A percentile compares a stretch with the other conserved stretches of the same genome.
phyloP scores from a whole-genome alignment of 1,139 yeast genomes.

The Spencermartinsiella ligniputridi region DNA sequence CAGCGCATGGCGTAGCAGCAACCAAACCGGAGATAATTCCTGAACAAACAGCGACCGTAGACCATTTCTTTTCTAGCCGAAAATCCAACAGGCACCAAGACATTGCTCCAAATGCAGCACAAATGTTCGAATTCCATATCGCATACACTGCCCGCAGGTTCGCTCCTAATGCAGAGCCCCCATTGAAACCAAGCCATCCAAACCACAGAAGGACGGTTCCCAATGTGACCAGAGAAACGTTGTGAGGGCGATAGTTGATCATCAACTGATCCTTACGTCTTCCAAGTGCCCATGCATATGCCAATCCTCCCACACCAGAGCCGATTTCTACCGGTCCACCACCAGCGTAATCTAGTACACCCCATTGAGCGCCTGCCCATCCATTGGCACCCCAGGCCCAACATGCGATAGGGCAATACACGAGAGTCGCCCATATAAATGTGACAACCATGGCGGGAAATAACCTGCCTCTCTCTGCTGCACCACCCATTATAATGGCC shows the following conservation, averaged over 20 bases:
- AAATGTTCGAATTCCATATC: slow-evolving; percentile 83
- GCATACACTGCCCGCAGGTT: slow-evolving; percentile 72
- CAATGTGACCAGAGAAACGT: slow-evolving; percentile 77
- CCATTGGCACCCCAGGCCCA: slow-evolving; percentile 95
- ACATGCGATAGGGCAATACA: slow-evolving; percentile 87
- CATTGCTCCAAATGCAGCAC: slow-evolving; percentile 88
- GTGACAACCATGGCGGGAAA: slow-evolving; percentile 79
- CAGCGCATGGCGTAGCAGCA: slow-evolving; percentile 55
- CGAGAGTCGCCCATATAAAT: slow-evolving; percentile 86
- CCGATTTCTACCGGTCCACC: slow-evolving; percentile 96
- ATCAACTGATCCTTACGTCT: slow-evolving; percentile 76
- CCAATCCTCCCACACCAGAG: slow-evolving; percentile 88
- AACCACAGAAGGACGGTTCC: slow-evolving; percentile 69
- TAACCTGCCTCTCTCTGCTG: slow-evolving; percentile 89
- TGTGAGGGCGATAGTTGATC: slow-evolving; percentile 92
- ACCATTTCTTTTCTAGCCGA: slow-evolving; percentile 84
- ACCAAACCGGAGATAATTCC: slow-evolving; percentile 85
- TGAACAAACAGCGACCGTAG: slow-evolving; percentile 91
- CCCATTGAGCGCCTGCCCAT: slow-evolving; percentile 83
- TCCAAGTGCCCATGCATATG: slow-evolving; percentile 76
- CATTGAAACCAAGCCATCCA: slow-evolving; percentile 77
- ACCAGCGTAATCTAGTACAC: slow-evolving; percentile 94
- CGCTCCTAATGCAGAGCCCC: slow-evolving; percentile 63
- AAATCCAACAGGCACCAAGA: slow-evolving; percentile 90
- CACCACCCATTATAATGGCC: slow-evolving; percentile 91